phyloP scores from a whole-genome alignment of 441 rosid genomes.

The Populus tomentosa region DNA sequence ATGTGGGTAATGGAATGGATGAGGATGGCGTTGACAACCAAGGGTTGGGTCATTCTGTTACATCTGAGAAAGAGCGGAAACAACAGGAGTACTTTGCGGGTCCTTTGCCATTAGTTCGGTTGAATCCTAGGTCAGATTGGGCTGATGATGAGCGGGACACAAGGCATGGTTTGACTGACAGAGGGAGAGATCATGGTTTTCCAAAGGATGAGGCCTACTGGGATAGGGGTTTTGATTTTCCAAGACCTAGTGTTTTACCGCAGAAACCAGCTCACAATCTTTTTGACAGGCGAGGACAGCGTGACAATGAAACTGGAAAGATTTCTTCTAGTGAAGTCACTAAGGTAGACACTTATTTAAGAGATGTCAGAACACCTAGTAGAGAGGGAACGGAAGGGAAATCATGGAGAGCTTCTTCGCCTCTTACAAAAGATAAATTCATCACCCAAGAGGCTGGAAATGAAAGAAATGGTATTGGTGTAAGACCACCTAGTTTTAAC shows the following conservation, averaged over 20 bases:
- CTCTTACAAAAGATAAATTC: conserved; percentile 40
- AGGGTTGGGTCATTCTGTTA: conserved; percentile 32
- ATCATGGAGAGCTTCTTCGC: conserved; percentile 63
- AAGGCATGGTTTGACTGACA: conserved; percentile 54
- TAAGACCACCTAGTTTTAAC: conserved; percentile 39
- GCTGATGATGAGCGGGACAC: conserved; percentile 99
- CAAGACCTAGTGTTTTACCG: conserved; percentile 52
- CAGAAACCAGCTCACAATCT: conserved; percentile 51
- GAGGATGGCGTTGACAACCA: conserved; percentile 33
- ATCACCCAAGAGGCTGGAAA: conserved; percentile 37
- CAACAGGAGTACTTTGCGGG: conserved; percentile 60
- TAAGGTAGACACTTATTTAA: conserved; percentile 36
- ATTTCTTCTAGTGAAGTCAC: conserved; percentile 56
- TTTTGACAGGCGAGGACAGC: conserved; percentile 56
- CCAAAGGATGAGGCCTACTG: conserved; percentile 57
- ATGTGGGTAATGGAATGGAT: conserved; percentile 28
- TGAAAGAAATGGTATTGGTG: conserved; percentile 38
- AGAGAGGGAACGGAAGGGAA: conserved; percentile 61
- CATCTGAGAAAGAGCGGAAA: conserved; percentile 45
- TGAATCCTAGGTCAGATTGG: conserved; percentile 95
- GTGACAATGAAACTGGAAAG: conserved; percentile 58
- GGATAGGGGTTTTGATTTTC: conserved; percentile 75
- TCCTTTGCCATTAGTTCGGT: conserved; percentile 68
- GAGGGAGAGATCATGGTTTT: conserved; percentile 61
- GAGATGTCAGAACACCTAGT: conserved; percentile 43